Evolutionary conservation across 176 grass and related monocot species (phyloP), one percentile per base, ranked within the genome.

Genomic region (Raddia distichophylla): DNA sequence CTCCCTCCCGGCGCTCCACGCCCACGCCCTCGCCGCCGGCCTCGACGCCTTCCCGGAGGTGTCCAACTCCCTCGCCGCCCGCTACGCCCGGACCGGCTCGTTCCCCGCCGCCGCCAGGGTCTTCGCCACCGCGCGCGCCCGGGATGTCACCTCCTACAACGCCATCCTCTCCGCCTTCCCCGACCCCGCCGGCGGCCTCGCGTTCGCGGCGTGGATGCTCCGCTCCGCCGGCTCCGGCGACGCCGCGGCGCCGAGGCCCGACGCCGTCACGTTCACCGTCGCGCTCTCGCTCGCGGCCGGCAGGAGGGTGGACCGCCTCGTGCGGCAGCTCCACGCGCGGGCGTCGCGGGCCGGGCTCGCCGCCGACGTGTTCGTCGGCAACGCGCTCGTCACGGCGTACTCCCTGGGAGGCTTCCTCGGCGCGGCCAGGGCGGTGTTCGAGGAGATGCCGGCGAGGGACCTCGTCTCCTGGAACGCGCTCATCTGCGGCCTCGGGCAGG

Each of bases 401-500:
- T 74, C 90, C 5, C 75, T 88, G 13, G 66, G 62, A 5, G 86
- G 69, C 4, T 89, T 76, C 65, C 33, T 83, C 11, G 35, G 51
- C 12, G 85, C 86, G 16, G 92, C 95, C 2, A 57, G 75, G 17
- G 86, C 47, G 55, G 71, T 87, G 70, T 98, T 94, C 70, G 90
- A 89, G 40, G 95, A 94, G 86, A 93, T 93, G 90, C 55, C 78
- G 6, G 7, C 75, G 6, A 46, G 78, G 78, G 92, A 94, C 85
- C 51, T 74, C 16, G 88, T 94, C 18, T 93, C 95, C 68, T 98
- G 92, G 90, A 98, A 98, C 82, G 90, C 92, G 10, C 65, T 98
- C 68, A 64, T 94, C 40, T 86, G 85, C 70, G 95, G 92, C 0
- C 82, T 94, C 37, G 49, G 80, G 17, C 92, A 98, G 57, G 86